Evolutionary conservation across 1,284 basidiomycete genomes (phyloP).

Genomic region (Cutaneotrichosporon spelunceum): DNA sequence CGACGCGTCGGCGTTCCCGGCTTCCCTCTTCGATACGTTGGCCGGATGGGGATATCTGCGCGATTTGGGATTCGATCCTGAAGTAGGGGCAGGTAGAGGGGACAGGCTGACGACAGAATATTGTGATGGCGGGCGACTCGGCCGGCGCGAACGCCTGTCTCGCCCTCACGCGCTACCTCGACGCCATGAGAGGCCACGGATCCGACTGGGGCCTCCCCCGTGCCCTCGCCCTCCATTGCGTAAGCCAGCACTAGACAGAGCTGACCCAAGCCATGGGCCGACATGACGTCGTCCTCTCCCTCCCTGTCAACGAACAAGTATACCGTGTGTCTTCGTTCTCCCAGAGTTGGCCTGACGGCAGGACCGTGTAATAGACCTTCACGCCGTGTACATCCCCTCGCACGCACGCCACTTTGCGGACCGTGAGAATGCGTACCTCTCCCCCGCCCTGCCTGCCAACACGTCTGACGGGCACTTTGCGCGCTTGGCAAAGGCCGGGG

Average conservation of each 20-base stretch:
- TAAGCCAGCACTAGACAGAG: not conserved
- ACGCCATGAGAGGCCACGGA: constrained; percentile 15
- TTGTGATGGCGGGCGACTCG: constrained; percentile 18
- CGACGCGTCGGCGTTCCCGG: constrained; percentile 15
- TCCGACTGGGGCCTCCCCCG: constrained; percentile 11
- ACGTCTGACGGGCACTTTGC: constrained; percentile 13
- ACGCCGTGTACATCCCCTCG: constrained; percentile 11
- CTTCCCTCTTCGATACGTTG: constrained; percentile 14
- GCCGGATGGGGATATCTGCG: constrained; percentile 20
- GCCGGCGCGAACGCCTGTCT: constrained; percentile 19
- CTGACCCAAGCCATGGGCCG: constrained; percentile 20
- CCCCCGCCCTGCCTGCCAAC: constrained; percentile 11
- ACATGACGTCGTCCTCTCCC: constrained; percentile 20
- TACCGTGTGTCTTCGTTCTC: constrained; percentile 9
- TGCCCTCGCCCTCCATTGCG: constrained; percentile 9
- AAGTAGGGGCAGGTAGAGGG: not conserved
- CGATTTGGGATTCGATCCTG: constrained; percentile 17
- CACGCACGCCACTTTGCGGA: constrained; percentile 12
- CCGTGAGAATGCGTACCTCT: constrained; percentile 15
- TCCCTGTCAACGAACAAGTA: constrained; percentile 11
- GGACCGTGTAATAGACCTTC: constrained; percentile 16
- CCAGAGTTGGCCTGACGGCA: not conserved
- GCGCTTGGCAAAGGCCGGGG: constrained; percentile 14
- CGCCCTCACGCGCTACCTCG: constrained; percentile 19
- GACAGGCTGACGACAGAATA: constrained; percentile 11